A percentile compares a stretch with the other conserved stretches of the same genome.
phyloP scores from a whole-genome alignment of 2,329 filamentous ascomycete genomes.

The Sporothrix humicola region DNA sequence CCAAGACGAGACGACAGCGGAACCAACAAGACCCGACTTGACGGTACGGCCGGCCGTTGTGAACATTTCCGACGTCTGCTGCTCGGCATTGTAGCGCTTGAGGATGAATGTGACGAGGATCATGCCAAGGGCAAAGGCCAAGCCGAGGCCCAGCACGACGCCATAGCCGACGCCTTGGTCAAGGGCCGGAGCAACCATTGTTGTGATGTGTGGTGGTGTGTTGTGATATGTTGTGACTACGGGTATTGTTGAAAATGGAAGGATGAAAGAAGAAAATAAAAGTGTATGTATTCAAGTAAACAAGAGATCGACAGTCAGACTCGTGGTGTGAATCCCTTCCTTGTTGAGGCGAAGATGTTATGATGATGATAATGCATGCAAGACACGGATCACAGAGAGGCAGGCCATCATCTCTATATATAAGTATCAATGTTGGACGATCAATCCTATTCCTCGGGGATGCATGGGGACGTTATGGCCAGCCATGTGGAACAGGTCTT shows the following conservation, averaged over 20 bases:
- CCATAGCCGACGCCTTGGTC: slow-evolving; percentile 75
- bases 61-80: slow-evolving; percentile 93
- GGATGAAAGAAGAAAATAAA: not conserved
- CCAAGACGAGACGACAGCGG: slow-evolving; percentile 91
- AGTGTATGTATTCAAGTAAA: not conserved
- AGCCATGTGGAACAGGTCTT: not conserved
- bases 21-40: slow-evolving; percentile 85
- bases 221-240: not conserved
- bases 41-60: slow-evolving; percentile 85
- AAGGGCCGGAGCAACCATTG: slow-evolving; percentile 48
- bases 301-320: not conserved
- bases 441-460: not conserved
- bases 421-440: not conserved
- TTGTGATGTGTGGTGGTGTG: slow-evolving; percentile 34
- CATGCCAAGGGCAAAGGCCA: slow-evolving; percentile 70
- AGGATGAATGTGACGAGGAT: slow-evolving; percentile 48
- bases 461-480: not conserved
- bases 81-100: slow-evolving; percentile 59
- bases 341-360: not conserved
- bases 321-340: slow-evolving; percentile 16
- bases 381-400: not conserved
- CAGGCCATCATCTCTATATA: not conserved
- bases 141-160: slow-evolving; percentile 75
- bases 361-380: not conserved
- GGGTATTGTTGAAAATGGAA: not conserved